These are phyloP conservation scores for Neurospora sp. DNA, from an alignment of 495 filamentous ascomycete species.

Conservation along the genomic window DNA sequence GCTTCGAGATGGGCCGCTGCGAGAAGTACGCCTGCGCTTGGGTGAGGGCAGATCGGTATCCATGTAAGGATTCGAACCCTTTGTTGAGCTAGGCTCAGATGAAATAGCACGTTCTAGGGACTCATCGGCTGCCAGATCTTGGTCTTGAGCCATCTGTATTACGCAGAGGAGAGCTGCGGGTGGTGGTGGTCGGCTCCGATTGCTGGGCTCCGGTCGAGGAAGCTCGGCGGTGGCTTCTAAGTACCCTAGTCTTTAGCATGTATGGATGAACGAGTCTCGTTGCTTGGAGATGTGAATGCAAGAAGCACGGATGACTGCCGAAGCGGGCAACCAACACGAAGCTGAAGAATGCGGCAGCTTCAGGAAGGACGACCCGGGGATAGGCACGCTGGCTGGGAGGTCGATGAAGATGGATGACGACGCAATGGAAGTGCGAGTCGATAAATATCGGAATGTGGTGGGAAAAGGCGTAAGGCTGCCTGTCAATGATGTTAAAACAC, in stretches of 20 bases:
- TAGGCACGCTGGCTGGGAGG: not conserved
- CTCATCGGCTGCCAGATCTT: slow-evolving; percentile 35
- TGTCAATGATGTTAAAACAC: not conserved
- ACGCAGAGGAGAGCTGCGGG: slow-evolving; percentile 12
- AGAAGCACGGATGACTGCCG: not conserved
- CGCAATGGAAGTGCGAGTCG: not conserved
- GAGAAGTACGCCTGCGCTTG: slow-evolving; percentile 42
- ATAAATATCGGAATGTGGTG: not conserved
- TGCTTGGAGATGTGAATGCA: not conserved
- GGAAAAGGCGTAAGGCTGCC: not conserved
- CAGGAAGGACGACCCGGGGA: not conserved
- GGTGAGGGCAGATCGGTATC: slow-evolving; percentile 39
- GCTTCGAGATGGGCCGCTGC: slow-evolving; percentile 30
- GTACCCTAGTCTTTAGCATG: slow-evolving; percentile 23
- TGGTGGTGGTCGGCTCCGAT: slow-evolving; percentile 4
- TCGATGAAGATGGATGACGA: not conserved
- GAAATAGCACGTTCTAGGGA: slow-evolving; percentile 47
- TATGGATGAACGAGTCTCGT: slow-evolving; percentile 4
- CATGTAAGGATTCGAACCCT: slow-evolving; percentile 45
- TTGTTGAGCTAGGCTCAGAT: slow-evolving; percentile 48
- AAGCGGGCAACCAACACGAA: not conserved
- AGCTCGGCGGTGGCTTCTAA: slow-evolving; percentile 26
- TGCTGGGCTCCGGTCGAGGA: slow-evolving; percentile 23
- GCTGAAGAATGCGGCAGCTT: not conserved
- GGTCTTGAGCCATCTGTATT: slow-evolving; percentile 42